Evolutionary conservation across 2,329 filamentous ascomycete species (phyloP), one percentile per base, ranked within the genome.

Genomic region (Fusarium coicis): DNA sequence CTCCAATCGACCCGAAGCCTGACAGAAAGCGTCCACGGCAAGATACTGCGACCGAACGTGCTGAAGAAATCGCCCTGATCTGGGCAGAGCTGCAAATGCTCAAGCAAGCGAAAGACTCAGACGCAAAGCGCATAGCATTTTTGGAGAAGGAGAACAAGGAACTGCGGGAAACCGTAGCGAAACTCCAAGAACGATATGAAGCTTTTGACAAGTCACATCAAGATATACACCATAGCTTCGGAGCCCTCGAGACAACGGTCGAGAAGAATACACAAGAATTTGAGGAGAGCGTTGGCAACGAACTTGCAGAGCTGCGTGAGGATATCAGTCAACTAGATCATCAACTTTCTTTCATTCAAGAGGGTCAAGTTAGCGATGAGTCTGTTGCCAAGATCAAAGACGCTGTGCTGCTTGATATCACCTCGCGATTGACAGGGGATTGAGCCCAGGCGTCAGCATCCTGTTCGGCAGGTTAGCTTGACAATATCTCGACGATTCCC

Each of bases 1-100:
- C 64, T 7, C 64, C 64, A 4, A 67, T 60, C 36, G 46, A 59
- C 37, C 21, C n/a, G 28, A 47, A 40, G 14, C 21, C 49, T 23
- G 63, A 37, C 10, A 66, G 63, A 59, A 67, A 67, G 18, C 64
- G 62, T 5, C 64, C 64, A 6, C 39, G 64, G 14, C 61, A 66
- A 30, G 62, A 67, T 12, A 60, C 44, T 0, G 40, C n/a, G 23
- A 47, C 46, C 16, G 40, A 54, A 21, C 36, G 16, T 32, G 21
- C 23, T 28, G 40, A 54, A 28, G 50, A 62, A 14, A 46, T 62
- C 14, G 23, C 32, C 4, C 12, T 42, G 4, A 55, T 62, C 9
- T 55, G 58, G 58, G 40, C 19, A 18, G 49, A 55, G 32, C 21
- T 62, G 2, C 50, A 40, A 5, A 30, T 11, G 28, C 30, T 62